A percentile compares a stretch with the other conserved stretches of the same genome.
Conservation (phyloP, 2,329 filamentous ascomycete genomes). For the Chalara sp. region DNA sequence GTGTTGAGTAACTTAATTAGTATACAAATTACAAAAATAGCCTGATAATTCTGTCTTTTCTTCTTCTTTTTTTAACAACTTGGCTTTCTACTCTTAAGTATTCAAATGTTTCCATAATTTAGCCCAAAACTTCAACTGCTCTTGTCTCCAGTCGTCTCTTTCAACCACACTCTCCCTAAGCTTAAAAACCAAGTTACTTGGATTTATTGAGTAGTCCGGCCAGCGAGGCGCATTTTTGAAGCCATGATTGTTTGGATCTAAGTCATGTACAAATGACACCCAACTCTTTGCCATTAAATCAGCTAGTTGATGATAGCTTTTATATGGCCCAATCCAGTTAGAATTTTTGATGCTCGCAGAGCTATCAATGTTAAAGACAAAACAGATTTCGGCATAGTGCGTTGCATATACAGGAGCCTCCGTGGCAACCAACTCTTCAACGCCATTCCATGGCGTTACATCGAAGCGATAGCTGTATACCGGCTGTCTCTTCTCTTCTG, state of each 20-base stretch:
- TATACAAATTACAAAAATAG: no score
- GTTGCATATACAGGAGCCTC: slow-evolving; percentile 32
- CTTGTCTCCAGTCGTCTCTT: no score
- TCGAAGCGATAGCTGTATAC: slow-evolving; percentile 44
- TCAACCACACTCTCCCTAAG: no score
- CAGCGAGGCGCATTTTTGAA: slow-evolving; percentile 5
- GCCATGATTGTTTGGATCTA: slow-evolving; percentile 14
- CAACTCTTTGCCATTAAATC: slow-evolving; percentile 12
- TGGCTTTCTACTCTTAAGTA: no score
- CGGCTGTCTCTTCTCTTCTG: slow-evolving; percentile 2
- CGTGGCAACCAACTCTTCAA: slow-evolving; percentile 7
- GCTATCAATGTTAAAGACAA: slow-evolving; percentile 10
- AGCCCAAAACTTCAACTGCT: no score
- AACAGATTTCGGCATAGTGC: slow-evolving; percentile 22
- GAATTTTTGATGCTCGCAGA: background rate
- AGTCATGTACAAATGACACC: slow-evolving; percentile 11
- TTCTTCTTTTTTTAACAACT: no score
- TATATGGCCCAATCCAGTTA: slow-evolving; percentile 4
- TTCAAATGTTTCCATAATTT: no score
- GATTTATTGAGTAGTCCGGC: background rate
- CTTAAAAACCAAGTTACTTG: no score
- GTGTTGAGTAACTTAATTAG: no score
- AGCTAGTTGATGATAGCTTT: slow-evolving; percentile 3
- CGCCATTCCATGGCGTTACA: slow-evolving; percentile 34
- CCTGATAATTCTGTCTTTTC: no score